Percentiles rank a stretch among this genome's conserved stretches.
Conservation (phyloP, 2,329 filamentous ascomycete species). For the Nothopassalora personata region DNA sequence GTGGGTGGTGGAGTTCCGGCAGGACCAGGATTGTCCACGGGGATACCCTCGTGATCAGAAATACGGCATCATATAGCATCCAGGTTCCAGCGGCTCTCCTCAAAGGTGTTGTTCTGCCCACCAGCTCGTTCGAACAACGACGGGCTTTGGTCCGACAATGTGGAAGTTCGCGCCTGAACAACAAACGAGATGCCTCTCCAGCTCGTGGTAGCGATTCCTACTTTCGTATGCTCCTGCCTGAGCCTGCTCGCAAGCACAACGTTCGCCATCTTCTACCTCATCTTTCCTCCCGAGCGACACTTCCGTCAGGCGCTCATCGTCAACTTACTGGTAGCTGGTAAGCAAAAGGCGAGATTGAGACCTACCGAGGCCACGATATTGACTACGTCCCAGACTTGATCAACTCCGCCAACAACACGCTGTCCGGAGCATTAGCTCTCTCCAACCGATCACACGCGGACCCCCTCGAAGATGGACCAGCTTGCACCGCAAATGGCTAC, state of each 20-base stretch:
- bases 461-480: slow-evolving; percentile 27
- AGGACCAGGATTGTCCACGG: not conserved
- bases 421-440: slow-evolving; percentile 38
- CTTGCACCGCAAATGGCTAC: slow-evolving; percentile 42
- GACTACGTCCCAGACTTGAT: slow-evolving; percentile 35
- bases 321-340: slow-evolving; percentile 19
- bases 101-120: not conserved
- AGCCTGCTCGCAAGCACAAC: slow-evolving; percentile 14
- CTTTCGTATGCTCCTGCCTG: slow-evolving; percentile 18
- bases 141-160: not conserved
- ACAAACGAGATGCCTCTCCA: not conserved
- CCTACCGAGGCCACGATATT: not conserved
- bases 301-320: slow-evolving; percentile 21
- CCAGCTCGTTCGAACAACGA: not conserved
- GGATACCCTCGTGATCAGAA: not conserved
- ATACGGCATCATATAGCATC: not conserved
- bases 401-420: slow-evolving; percentile 41
- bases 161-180: not conserved
- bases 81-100: not conserved
- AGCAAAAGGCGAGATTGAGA: not conserved
- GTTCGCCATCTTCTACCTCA: slow-evolving; percentile 15
- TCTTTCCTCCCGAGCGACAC: slow-evolving; percentile 20
- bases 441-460: slow-evolving; percentile 18
- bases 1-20: not conserved
- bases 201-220: slow-evolving; percentile 17